Percentiles rank a stretch among this genome's conserved stretches.
phyloP scores from a whole-genome alignment of 2,329 filamentous ascomycete species.

The Alternaria tenuissima region DNA sequence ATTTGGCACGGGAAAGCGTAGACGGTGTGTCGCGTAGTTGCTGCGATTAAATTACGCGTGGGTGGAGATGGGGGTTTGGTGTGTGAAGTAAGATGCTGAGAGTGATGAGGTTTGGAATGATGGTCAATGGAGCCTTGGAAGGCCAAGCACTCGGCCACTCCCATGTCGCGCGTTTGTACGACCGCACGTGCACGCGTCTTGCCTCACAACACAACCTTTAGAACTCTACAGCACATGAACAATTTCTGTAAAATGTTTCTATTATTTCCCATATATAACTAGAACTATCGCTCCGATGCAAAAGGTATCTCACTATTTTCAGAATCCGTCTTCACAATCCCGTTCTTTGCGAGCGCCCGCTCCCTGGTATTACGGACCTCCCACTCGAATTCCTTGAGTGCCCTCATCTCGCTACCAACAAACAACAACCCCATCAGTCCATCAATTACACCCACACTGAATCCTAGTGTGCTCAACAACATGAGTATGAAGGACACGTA shows the following conservation, averaged over 20 bases:
- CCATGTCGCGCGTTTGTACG: slow-evolving; percentile 15
- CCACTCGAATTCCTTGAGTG: slow-evolving; percentile 91
- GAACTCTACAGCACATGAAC: not conserved
- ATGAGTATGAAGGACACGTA: slow-evolving; percentile 83
- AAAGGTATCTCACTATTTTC: not conserved
- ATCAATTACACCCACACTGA: slow-evolving; percentile 80
- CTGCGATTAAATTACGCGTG: not conserved
- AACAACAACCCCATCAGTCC: slow-evolving; percentile 89
- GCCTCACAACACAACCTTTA: not conserved
- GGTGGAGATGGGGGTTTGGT: not conserved
- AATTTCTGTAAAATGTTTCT: not conserved
- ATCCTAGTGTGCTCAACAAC: slow-evolving; percentile 77
- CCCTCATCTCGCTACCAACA: slow-evolving; percentile 81
- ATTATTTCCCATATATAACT: not conserved
- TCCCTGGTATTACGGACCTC: slow-evolving; percentile 66
- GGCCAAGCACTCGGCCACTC: slow-evolving; percentile 11
- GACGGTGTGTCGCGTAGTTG: slow-evolving; percentile 3
- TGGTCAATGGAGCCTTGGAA: slow-evolving; percentile 1
- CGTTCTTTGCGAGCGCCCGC: slow-evolving; percentile 31
- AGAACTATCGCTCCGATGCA: slow-evolving; percentile 1
- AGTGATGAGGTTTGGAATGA: slow-evolving; percentile 19
- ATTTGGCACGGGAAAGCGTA: not conserved
- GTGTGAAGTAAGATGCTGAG: not conserved
- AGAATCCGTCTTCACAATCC: slow-evolving; percentile 7
- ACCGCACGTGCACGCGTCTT: slow-evolving; percentile 27